A percentile compares a stretch with the other conserved stretches of the same genome.
Evolutionary conservation across 2,329 filamentous ascomycete species (phyloP).

Genomic region (Aspergillus sp.): DNA sequence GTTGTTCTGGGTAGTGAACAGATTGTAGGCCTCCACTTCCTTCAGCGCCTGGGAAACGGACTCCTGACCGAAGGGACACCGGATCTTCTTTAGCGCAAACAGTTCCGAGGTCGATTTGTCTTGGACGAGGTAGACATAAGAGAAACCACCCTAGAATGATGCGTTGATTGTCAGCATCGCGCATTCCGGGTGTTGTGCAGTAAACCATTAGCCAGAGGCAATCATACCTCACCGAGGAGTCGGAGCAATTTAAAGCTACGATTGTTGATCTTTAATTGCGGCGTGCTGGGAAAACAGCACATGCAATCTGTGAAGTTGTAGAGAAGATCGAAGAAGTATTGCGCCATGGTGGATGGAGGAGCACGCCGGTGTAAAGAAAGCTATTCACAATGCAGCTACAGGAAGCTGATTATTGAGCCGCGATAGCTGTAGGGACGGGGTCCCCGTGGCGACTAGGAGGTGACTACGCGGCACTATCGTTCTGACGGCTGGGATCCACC

Average conservation of each 20-base stretch:
- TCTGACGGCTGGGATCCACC: slow-evolving; percentile 8
- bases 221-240: slow-evolving; percentile 79
- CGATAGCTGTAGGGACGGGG: not conserved
- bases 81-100: slow-evolving; percentile 97
- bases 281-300: slow-evolving; percentile 92
- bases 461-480: slow-evolving; percentile 8
- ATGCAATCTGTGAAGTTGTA: slow-evolving; percentile 94
- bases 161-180: slow-evolving; percentile 12
- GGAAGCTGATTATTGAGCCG: not conserved
- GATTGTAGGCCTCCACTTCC: slow-evolving; percentile 93
- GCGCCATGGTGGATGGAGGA: slow-evolving; percentile 60
- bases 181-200: not conserved
- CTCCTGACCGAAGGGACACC: slow-evolving; percentile 96
- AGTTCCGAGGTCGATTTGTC: slow-evolving; percentile 80
- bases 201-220: slow-evolving; percentile 2
- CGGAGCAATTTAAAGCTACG: slow-evolving; percentile 95
- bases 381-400: not conserved
- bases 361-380: not conserved
- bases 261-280: slow-evolving; percentile 91
- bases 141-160: slow-evolving; percentile 77
- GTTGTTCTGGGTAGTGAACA: slow-evolving; percentile 79
- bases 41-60: slow-evolving; percentile 92
- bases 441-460: slow-evolving; percentile 8
- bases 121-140: slow-evolving; percentile 97
- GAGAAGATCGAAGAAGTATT: slow-evolving; percentile 82